Percentiles rank a stretch among this genome's conserved stretches.
Evolutionary conservation across 352 stramenopile species (phyloP).

Genomic region (Phytophthora pluvialis): DNA sequence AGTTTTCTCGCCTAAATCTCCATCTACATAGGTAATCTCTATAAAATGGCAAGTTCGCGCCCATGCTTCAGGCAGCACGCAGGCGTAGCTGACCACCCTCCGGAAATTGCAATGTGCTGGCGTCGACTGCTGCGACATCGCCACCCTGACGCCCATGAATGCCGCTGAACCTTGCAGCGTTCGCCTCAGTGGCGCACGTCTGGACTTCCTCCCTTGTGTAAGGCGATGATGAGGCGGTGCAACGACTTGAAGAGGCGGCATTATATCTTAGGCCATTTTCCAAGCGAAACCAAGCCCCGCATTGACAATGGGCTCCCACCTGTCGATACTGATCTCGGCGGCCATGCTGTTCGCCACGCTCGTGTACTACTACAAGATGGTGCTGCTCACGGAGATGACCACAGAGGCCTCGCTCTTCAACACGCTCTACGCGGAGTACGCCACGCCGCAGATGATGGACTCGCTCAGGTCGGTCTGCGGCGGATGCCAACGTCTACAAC

Average conservation of each 20-base stretch:
- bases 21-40: too few relatives aligned
- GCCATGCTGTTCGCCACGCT: conserved; percentile 66
- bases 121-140: too few relatives aligned
- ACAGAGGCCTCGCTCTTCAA: conserved; percentile 76
- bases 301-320: conserved; percentile 40
- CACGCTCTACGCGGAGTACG: conserved; percentile 78
- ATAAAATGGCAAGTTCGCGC: too few relatives aligned
- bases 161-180: too few relatives aligned
- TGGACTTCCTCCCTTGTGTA: neutral
- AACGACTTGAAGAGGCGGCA: conserved; percentile 6
- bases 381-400: conserved; percentile 75
- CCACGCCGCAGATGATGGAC: conserved; percentile 63
- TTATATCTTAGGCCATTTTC: neutral
- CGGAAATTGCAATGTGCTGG: too few relatives aligned
- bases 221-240: neutral
- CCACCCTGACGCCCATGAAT: too few relatives aligned
- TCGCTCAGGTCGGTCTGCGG: conserved; percentile 49
- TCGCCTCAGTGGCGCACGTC: too few relatives aligned
- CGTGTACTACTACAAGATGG: conserved; percentile 79
- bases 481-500: neutral
- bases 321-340: conserved; percentile 62
- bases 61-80: too few relatives aligned
- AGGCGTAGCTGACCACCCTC: too few relatives aligned
- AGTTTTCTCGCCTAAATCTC: too few relatives aligned
- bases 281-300: neutral